These are phyloP conservation scores for Teratosphaeria epicoccoides DNA, from an alignment of 2,329 filamentous ascomycete species.

Conservation along the genomic window DNA sequence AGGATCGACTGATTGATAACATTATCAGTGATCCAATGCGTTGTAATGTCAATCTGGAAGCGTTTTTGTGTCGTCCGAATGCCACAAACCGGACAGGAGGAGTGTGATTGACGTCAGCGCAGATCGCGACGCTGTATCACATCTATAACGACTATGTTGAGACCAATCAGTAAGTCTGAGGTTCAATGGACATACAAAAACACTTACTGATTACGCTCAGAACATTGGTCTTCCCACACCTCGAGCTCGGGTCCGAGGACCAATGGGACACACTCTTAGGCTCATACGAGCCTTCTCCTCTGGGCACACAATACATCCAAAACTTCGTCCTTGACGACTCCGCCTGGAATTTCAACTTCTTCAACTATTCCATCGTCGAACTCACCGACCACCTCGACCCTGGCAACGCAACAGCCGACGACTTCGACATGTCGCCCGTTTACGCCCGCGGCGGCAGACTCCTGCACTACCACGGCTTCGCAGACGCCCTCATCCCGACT, in stretches of 20 bases:
- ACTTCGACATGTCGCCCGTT: constrained; percentile 40
- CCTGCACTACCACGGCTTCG: constrained; percentile 35
- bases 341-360: constrained; percentile 29
- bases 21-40: constrained; percentile 39
- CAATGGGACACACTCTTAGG: constrained; percentile 29
- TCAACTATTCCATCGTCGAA: constrained; percentile 30
- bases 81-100: constrained; percentile 15
- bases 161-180: constrained; percentile 22
- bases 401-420: constrained; percentile 39
- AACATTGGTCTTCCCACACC: constrained; percentile 32
- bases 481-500: constrained; percentile 38
- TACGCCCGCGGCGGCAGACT: constrained; percentile 32
- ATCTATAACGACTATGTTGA: constrained; percentile 34
- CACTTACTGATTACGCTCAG: constrained; percentile 10
- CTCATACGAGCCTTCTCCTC: constrained; percentile 26
- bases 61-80: constrained; percentile 29
- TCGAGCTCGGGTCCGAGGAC: constrained; percentile 29
- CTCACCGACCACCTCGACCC: constrained; percentile 34
- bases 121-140: constrained; percentile 34
- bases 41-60: constrained; percentile 37
- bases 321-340: constrained; percentile 33
- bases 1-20: constrained; percentile 41
- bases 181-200: background rate
- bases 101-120: constrained; percentile 34
- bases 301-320: constrained; percentile 31